Conservation (phyloP, 2,329 filamentous ascomycete genomes). For the Podosphaera xanthii region DNA sequence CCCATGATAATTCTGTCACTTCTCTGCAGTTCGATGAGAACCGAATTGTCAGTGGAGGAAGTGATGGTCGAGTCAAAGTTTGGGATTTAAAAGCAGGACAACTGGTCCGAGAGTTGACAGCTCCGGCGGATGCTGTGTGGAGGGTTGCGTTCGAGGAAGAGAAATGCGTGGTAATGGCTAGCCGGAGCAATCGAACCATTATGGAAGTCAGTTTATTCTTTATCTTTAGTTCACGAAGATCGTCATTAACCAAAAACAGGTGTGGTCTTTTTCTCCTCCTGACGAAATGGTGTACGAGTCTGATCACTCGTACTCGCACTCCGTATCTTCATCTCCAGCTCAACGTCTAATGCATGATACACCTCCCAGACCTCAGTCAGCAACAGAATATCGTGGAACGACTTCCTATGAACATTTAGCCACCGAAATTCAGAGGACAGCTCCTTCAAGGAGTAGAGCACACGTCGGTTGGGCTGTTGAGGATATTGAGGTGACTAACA, state of each 20-base stretch:
- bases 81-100: conserved; percentile 90
- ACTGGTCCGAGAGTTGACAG: conserved; percentile 73
- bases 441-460: background rate
- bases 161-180: conserved; percentile 89
- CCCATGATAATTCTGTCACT: conserved; percentile 95
- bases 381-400: conserved; percentile 12
- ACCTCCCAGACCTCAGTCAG: conserved; percentile 14
- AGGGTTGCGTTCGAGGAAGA: conserved; percentile 95
- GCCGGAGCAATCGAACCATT: conserved; percentile 62
- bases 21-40: conserved; percentile 94
- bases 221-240: background rate
- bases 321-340: conserved; percentile 13
- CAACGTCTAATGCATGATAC: conserved; percentile 7
- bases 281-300: conserved; percentile 33
- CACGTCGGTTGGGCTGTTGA: background rate
- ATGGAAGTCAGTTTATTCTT: conserved; percentile 58
- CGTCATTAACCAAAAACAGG: conserved; percentile 27
- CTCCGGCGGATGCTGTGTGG: conserved; percentile 89
- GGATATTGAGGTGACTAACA: background rate
- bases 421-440: conserved; percentile 5
- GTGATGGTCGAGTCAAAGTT: conserved; percentile 92
- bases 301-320: background rate
- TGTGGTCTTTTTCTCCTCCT: conserved; percentile 86
- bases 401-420: conserved; percentile 11
- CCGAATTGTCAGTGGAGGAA: conserved; percentile 84